Percentiles rank a stretch among this genome's conserved stretches.
Evolutionary conservation across 2,329 filamentous ascomycete genomes (phyloP).

Genomic region (Xylariales sp.): DNA sequence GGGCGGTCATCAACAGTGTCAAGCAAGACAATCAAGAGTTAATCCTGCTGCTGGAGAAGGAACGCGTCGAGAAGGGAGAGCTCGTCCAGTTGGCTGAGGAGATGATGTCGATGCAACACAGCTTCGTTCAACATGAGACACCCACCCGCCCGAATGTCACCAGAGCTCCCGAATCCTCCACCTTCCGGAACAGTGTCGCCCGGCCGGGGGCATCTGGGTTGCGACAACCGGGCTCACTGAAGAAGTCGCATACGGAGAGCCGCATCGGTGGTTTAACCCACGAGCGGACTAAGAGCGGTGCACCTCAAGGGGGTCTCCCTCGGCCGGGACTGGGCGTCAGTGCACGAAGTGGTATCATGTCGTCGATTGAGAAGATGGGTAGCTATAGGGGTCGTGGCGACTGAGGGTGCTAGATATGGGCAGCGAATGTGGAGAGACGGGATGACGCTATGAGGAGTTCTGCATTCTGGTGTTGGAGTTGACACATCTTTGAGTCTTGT

Average conservation of each 20-base stretch:
- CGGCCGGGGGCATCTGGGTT: conserved; percentile 47
- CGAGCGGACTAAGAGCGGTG: conserved; percentile 40
- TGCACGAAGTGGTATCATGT: conserved; percentile 69
- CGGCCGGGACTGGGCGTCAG: conserved; percentile 45
- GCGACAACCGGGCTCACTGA: conserved; percentile 50
- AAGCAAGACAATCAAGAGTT: conserved; percentile 65
- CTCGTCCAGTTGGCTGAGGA: conserved; percentile 77
- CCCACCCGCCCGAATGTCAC: conserved; percentile 13
- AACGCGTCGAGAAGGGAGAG: conserved; percentile 80
- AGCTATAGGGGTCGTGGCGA: conserved; percentile 45
- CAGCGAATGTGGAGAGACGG: neutral
- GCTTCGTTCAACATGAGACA: conserved; percentile 31
- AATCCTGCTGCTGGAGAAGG: conserved; percentile 61
- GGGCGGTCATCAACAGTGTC: conserved; percentile 66
- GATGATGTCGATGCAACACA: conserved; percentile 67
- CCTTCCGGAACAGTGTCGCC: conserved; percentile 49
- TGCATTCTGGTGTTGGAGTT: conserved; percentile 7
- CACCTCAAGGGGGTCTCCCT: conserved; percentile 36
- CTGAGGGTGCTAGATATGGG: neutral
- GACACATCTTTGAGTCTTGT: neutral
- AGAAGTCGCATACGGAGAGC: conserved; percentile 39
- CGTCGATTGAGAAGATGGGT: conserved; percentile 84
- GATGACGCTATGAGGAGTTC: conserved; percentile 1
- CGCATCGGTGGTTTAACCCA: conserved; percentile 41
- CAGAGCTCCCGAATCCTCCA: conserved; percentile 14